Percentiles rank a stretch among this genome's conserved stretches.
phyloP scores from a whole-genome alignment of 1,284 basidiomycete species.

The Cutaneotrichosporon sp. region DNA sequence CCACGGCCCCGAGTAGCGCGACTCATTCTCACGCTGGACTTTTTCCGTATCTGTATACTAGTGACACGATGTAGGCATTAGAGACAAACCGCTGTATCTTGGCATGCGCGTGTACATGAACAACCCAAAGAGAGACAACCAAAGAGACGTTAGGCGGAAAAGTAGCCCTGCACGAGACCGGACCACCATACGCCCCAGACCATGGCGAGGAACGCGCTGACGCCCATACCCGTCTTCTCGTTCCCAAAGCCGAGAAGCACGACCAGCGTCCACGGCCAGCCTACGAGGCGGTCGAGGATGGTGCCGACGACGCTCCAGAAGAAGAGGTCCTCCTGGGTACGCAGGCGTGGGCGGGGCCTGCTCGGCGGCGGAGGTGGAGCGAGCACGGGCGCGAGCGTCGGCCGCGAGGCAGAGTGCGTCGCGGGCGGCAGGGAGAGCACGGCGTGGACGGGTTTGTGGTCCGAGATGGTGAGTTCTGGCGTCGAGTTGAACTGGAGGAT shows the following conservation, averaged over 20 bases:
- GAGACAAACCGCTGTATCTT: too few species aligned
- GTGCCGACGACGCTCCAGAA: constrained; percentile 27
- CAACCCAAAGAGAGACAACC: too few species aligned
- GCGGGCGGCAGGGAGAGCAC: constrained; percentile 32
- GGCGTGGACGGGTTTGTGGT: constrained; percentile 49
- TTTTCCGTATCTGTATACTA: not conserved
- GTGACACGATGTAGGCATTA: too few species aligned
- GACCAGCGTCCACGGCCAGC: constrained; percentile 39
- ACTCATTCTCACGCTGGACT: too few species aligned
- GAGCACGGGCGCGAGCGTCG: constrained; percentile 33
- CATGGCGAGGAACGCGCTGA: constrained; percentile 40
- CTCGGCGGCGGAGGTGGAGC: constrained; percentile 25
- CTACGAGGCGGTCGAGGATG: constrained; percentile 34
- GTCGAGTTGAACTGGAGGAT: constrained; percentile 39
- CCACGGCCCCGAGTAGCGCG: constrained; percentile 37
- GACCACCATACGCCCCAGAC: constrained; percentile 43
- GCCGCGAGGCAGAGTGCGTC: constrained; percentile 24
- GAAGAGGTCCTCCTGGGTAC: constrained; percentile 23
- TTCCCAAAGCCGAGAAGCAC: constrained; percentile 42
- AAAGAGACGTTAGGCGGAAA: not conserved
- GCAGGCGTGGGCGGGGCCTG: constrained; percentile 22
- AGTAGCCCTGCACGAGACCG: constrained; percentile 18
- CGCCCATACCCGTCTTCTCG: constrained; percentile 35
- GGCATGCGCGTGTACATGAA: too few species aligned
- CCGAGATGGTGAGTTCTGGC: constrained; percentile 41